These are phyloP conservation scores for Nasturtium officinale DNA, from an alignment of 345 rosid species.

Conservation along the genomic window DNA sequence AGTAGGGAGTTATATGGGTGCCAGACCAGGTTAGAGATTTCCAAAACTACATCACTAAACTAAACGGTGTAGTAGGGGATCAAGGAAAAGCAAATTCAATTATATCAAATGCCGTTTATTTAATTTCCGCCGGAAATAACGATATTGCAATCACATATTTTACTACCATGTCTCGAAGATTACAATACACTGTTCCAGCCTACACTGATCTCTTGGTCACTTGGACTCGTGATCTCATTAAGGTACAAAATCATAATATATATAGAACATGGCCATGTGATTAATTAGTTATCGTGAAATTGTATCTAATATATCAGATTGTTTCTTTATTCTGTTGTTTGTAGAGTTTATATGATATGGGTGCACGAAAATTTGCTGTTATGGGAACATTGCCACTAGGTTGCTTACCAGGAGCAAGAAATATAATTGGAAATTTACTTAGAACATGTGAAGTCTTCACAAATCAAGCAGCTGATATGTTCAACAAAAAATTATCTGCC, in stretches of 20 bases:
- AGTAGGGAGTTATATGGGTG: constrained; percentile 50
- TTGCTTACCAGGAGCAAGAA: constrained; percentile 64
- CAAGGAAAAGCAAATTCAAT: constrained; percentile 48
- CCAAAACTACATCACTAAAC: constrained; percentile 50
- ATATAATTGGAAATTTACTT: constrained; percentile 41
- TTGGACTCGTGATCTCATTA: constrained; percentile 35
- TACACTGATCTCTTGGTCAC: constrained; percentile 37
- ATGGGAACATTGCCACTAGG: constrained; percentile 51
- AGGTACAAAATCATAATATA: constrained; percentile 21
- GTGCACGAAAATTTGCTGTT: constrained; percentile 67
- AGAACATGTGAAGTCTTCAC: constrained; percentile 40
- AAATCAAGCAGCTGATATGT: constrained; percentile 56
- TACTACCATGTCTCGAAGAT: constrained; percentile 2
- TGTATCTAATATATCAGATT: background rate
- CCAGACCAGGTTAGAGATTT: constrained; percentile 50
- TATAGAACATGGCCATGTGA: background rate
- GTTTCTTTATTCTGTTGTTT: background rate
- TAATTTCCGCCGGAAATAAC: constrained; percentile 53
- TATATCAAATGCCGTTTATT: constrained; percentile 46
- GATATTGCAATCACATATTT: constrained; percentile 63
- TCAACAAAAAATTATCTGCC: constrained; percentile 54
- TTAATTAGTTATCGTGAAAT: background rate
- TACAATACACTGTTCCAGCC: constrained; percentile 15
- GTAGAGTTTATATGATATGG: constrained; percentile 50
- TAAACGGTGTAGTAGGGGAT: constrained; percentile 46